These are phyloP conservation scores for Linum trigynum DNA, from an alignment of 345 rosid genomes.

Conservation along the genomic window DNA sequence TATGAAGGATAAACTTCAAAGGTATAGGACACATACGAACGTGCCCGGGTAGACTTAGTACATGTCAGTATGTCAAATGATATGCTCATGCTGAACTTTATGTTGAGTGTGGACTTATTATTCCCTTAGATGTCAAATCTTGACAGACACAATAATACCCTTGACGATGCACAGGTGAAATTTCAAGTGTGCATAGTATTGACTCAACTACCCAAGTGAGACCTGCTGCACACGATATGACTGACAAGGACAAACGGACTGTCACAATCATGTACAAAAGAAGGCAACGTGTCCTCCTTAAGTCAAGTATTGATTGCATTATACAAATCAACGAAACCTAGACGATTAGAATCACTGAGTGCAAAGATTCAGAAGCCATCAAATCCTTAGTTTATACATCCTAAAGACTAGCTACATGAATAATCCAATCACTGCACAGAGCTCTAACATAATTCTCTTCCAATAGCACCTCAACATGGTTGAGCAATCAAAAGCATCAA, in stretches of 20 bases:
- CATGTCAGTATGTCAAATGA: neutral
- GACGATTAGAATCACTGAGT: neutral
- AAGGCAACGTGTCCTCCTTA: neutral
- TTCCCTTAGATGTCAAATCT: neutral
- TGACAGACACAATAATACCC: neutral
- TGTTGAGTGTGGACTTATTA: neutral
- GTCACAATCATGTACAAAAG: neutral
- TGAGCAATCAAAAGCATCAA: slow-evolving; percentile 57
- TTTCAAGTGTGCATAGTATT: too few relatives aligned
- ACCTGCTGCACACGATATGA: neutral
- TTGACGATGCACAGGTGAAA: neutral
- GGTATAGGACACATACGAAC: slow-evolving; percentile 8
- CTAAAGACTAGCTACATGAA: neutral
- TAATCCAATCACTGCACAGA: neutral
- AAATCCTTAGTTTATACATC: neutral
- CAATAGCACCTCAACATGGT: slow-evolving; percentile 33
- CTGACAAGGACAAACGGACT: neutral
- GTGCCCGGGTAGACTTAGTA: neutral
- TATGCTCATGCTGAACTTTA: neutral
- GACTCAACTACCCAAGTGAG: neutral
- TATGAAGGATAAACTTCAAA: slow-evolving; percentile 34
- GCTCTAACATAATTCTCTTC: slow-evolving; percentile 19
- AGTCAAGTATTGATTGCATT: neutral
- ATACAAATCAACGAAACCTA: neutral
- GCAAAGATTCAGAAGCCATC: neutral